phyloP scores from a whole-genome alignment of 1,284 basidiomycete species.

The Rhizopogon parksii region DNA sequence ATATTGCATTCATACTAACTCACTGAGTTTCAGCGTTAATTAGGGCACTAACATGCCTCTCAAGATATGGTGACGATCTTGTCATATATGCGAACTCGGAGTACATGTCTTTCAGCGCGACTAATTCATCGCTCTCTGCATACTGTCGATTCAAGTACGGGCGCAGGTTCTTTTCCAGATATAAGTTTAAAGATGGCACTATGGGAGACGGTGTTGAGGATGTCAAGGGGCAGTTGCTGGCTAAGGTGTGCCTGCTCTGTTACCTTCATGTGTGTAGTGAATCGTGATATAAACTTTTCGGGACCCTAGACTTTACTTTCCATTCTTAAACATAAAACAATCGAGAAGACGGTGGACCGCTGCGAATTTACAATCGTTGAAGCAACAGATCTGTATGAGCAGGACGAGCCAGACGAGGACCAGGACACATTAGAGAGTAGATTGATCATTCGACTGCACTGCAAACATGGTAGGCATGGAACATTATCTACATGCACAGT shows the following conservation, averaged over 20 bases:
- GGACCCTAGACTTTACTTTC: conserved; percentile 54
- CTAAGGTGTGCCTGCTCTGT: conserved; percentile 43
- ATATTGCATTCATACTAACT: conserved; percentile 11
- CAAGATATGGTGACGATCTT: conserved; percentile 74
- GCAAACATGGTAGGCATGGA: conserved; percentile 61
- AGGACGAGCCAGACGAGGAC: conserved; percentile 39
- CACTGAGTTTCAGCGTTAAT: conserved; percentile 51
- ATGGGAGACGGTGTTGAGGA: conserved; percentile 27
- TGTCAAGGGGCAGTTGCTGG: conserved; percentile 57
- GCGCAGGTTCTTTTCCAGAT: conserved; percentile 63
- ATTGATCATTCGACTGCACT: conserved; percentile 63
- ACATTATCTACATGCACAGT: not conserved
- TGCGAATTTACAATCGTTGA: conserved; percentile 68
- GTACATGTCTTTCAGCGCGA: conserved; percentile 56
- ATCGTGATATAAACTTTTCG: not conserved
- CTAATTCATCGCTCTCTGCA: conserved; percentile 72
- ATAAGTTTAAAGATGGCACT: conserved; percentile 34
- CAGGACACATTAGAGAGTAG: conserved; percentile 62
- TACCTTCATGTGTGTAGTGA: conserved; percentile 1
- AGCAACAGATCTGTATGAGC: conserved; percentile 31
- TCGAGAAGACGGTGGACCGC: conserved; percentile 68
- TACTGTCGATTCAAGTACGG: conserved; percentile 73
- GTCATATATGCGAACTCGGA: conserved; percentile 58
- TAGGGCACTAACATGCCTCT: conserved; percentile 63
- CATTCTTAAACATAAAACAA: conserved; percentile 62